Percentiles rank a stretch among this genome's conserved stretches.
Evolutionary conservation across 495 filamentous ascomycete species (phyloP).

Genomic region (Talaromyces adpressus): DNA sequence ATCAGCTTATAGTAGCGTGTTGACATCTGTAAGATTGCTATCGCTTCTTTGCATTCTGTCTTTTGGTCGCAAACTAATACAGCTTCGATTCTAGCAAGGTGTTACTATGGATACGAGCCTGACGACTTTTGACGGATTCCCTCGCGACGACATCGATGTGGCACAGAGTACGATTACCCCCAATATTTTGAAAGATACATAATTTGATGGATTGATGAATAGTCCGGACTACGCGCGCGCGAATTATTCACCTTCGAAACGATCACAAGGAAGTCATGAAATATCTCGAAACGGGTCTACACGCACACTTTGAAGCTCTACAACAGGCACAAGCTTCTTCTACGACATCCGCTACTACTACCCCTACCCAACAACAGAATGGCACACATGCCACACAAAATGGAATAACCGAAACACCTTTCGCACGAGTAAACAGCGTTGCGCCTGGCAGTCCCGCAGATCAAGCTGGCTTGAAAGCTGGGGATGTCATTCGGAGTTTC

Average conservation of each 20-base stretch:
- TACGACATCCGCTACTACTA: conserved; percentile 20
- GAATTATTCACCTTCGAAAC: conserved; percentile 83
- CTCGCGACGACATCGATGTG: conserved; percentile 88
- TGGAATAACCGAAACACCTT: conserved; percentile 53
- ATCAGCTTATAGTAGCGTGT: conserved; percentile 71
- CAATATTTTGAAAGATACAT: background rate
- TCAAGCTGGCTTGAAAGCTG: conserved; percentile 70
- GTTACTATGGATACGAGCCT: conserved; percentile 89
- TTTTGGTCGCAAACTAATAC: background rate
- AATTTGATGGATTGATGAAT: background rate
- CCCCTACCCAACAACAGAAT: conserved; percentile 15
- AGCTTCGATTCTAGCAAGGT: conserved; percentile 54
- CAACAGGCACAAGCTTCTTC: conserved; percentile 21
- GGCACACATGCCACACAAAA: background rate
- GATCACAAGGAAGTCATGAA: conserved; percentile 89
- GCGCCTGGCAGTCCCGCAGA: conserved; percentile 73
- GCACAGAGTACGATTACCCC: conserved; percentile 65
- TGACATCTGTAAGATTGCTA: conserved; percentile 64
- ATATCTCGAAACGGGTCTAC: conserved; percentile 71
- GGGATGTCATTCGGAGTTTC: conserved; percentile 81
- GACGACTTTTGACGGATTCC: conserved; percentile 88
- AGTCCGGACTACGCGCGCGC: conserved; percentile 86
- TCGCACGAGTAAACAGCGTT: conserved; percentile 87
- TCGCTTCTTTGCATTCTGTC: background rate
- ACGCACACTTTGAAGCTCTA: conserved; percentile 56